phyloP scores from a whole-genome alignment of 192 early-diverging fungal species.

The Coemansia sp. region DNA sequence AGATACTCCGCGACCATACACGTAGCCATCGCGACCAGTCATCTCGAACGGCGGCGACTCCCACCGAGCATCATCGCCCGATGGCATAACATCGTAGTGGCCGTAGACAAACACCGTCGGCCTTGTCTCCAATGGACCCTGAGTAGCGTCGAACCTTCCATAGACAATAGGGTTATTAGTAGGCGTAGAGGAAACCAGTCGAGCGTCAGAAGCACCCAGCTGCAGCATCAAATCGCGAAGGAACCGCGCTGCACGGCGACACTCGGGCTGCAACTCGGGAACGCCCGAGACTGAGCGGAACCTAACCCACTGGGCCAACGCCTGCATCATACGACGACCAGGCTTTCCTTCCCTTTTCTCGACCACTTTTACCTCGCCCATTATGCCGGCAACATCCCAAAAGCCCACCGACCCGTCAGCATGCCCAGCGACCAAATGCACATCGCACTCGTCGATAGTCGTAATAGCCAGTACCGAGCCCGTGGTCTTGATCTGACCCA shows the following conservation, averaged over 20 bases:
- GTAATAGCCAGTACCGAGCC: conserved; percentile 62
- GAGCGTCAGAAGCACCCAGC: conserved; percentile 63
- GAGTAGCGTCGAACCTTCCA: conserved; percentile 58
- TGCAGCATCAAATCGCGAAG: conserved; percentile 67
- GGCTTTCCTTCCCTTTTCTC: background rate
- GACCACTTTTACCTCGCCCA: background rate
- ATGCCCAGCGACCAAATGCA: conserved; percentile 63
- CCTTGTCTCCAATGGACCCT: conserved; percentile 23
- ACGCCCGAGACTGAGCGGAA: conserved; percentile 71
- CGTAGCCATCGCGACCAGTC: conserved; percentile 67
- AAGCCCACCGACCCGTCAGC: conserved; percentile 64
- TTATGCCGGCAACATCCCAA: conserved; percentile 56
- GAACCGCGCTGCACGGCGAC: conserved; percentile 72
- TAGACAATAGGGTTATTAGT: conserved; percentile 74
- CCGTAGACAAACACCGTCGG: conserved; percentile 74
- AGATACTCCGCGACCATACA: conserved; percentile 78
- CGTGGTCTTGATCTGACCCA: conserved; percentile 55
- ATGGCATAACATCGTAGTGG: conserved; percentile 83
- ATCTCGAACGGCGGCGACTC: conserved; percentile 66
- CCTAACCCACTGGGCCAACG: conserved; percentile 69
- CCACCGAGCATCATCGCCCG: conserved; percentile 68
- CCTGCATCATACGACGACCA: conserved; percentile 59
- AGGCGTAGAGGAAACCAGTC: conserved; percentile 62
- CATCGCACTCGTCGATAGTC: conserved; percentile 15
- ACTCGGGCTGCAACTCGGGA: conserved; percentile 70